Base-by-base conservation (phyloP, 306 rosid genomes). In the Pterocarpus santalinus region DNA sequence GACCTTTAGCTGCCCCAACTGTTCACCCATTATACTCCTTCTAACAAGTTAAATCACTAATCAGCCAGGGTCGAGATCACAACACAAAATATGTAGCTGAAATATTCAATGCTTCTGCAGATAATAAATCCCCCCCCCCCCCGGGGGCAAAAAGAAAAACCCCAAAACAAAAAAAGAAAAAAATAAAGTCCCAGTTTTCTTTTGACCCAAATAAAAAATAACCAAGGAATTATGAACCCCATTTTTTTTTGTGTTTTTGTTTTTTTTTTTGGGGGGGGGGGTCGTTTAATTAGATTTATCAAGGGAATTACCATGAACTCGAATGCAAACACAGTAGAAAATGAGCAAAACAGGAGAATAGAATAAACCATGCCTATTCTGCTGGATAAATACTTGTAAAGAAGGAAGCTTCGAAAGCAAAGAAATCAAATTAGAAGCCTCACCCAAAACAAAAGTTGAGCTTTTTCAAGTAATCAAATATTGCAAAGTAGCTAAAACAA, bases 1-100 rank as follows among this genome's bases (percentile, higher is more conserved):
- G 43, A 95, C 93, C 84, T 95, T 95, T 9, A 95, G 90, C 67
- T 76, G 55, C 47, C 98, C 99, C 80, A 87, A 38, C 41, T 81
- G 84, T 83, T 91, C 97, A 33, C 88, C 88, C 98, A 91, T 90
- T 76, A 76, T 82, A 79, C 74, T 80, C 75, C 82, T 79, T 12
- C 41, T 16, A 44, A 63, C n/a, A 73, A 17, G 61, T 56, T 60
- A 63, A 71, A 55, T 8, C 57, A 76, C 33, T 53, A 60, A 76
- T 69, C 76, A 69, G 12, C 41, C 52, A 65, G 1, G 44, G 58
- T 34, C 14, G 57, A 36, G 8, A 49, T 62, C 68, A 30, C 56
- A 78, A 67, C 43, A 39, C 58, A 58, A 85, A 61, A 58, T 57
- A 82, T 22, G 66, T 17, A 12, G 35, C 8, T 73, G 7, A 73